Evolutionary conservation across 306 rosid species (phyloP).

Genomic region (Acacia acuminata): DNA sequence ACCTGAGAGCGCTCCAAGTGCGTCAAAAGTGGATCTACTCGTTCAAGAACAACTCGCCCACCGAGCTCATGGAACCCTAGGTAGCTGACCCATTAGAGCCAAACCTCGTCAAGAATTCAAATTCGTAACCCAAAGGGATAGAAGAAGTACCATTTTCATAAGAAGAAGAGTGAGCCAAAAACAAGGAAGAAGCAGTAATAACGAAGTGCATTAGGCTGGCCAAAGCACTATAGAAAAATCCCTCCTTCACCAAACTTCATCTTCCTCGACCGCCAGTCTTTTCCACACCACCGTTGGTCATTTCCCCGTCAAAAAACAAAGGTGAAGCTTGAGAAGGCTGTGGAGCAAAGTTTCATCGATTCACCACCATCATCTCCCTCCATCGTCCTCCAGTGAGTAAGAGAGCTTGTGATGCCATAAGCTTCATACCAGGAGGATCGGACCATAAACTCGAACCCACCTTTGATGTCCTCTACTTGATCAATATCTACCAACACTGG

Average conservation of each 20-base stretch:
- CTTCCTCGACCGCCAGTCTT: too few species aligned
- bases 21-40: conserved; percentile 84
- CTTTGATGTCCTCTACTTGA: too few species aligned
- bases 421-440: too few species aligned
- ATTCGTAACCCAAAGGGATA: conserved; percentile 57
- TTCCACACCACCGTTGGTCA: too few species aligned
- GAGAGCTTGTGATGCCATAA: too few species aligned
- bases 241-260: neutral
- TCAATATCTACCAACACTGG: too few species aligned
- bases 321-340: too few species aligned
- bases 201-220: conserved; percentile 93
- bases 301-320: too few species aligned
- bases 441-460: too few species aligned
- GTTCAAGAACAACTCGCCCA: conserved; percentile 84
- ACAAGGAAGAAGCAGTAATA: conserved; percentile 40
- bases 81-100: conserved; percentile 43
- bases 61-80: conserved; percentile 81
- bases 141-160: conserved; percentile 12
- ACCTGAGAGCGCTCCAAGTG: conserved; percentile 81
- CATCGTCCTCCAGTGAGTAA: too few species aligned
- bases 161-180: conserved; percentile 5
- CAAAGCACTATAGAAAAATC: conserved; percentile 90
- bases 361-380: too few species aligned
- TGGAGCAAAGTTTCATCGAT: too few species aligned
- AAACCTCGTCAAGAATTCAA: conserved; percentile 83